These are phyloP conservation scores for Kurtzmaniella fragi DNA, from an alignment of 805 yeast species.

Conservation along the genomic window DNA sequence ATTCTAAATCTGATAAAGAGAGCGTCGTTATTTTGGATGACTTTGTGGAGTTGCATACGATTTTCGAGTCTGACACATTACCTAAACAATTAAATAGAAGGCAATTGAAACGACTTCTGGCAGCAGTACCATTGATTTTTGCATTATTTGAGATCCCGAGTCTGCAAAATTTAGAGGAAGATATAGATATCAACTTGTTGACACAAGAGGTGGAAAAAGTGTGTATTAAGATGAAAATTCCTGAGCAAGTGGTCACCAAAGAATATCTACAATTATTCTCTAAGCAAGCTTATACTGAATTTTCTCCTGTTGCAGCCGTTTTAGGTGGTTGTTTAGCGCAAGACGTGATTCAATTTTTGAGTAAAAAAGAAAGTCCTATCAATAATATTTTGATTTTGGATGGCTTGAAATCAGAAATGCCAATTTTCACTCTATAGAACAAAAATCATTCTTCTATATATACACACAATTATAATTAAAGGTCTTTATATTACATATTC, in stretches of 20 bases:
- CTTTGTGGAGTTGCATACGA: conserved; percentile 29
- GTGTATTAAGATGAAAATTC: conserved; percentile 32
- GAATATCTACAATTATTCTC: conserved; percentile 38
- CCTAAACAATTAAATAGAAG: conserved; percentile 38
- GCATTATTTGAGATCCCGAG: conserved; percentile 48
- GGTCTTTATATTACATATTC: not conserved
- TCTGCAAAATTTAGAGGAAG: conserved; percentile 16
- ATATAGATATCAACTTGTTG: conserved; percentile 23
- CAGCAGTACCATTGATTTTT: conserved; percentile 54
- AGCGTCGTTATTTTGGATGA: conserved; percentile 32
- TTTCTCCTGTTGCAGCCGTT: conserved; percentile 80
- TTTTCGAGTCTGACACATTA: conserved; percentile 30
- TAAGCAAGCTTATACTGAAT: conserved; percentile 55
- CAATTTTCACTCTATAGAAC: conserved; percentile 56
- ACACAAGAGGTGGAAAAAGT: conserved; percentile 19
- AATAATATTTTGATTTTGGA: conserved; percentile 79
- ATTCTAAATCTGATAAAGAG: conserved; percentile 40
- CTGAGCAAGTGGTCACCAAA: conserved; percentile 40
- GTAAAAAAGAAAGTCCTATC: conserved; percentile 72
- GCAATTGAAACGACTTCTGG: conserved; percentile 47
- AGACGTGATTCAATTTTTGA: conserved; percentile 78
- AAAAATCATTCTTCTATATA: too few relatives aligned
- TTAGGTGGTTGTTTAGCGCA: conserved; percentile 89
- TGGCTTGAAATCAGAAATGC: conserved; percentile 67
- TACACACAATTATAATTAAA: not conserved